Evolutionary conservation across 805 yeast species (phyloP).

Genomic region (Blastobotrys robertii): DNA sequence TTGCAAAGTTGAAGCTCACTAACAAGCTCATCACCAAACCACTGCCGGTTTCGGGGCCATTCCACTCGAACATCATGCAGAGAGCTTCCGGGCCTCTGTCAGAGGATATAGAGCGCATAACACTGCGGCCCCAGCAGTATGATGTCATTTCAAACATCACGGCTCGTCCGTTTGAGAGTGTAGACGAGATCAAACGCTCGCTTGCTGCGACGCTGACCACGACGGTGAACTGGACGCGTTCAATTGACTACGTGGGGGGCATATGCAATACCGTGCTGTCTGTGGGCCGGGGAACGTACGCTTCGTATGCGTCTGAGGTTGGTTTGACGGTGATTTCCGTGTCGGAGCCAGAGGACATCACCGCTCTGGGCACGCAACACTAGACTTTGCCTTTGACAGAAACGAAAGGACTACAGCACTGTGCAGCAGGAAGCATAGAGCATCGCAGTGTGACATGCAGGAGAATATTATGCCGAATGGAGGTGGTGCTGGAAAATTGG

Average conservation of each 20-base stretch:
- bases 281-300: no score
- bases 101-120: slow-evolving; percentile 13
- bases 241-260: background rate
- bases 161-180: slow-evolving; percentile 23
- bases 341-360: no score
- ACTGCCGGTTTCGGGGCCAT: slow-evolving; percentile 42
- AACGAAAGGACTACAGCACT: no score
- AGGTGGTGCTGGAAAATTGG: background rate
- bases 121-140: slow-evolving; percentile 16
- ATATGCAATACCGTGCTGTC: background rate
- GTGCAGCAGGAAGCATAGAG: no score
- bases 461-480: no score
- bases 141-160: slow-evolving; percentile 26
- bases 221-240: slow-evolving; percentile 25
- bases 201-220: slow-evolving; percentile 20
- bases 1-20: slow-evolving; percentile 17
- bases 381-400: no score
- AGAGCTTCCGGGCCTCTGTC: slow-evolving; percentile 31
- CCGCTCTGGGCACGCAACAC: no score
- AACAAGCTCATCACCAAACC: slow-evolving; percentile 21
- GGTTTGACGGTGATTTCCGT: no score
- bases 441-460: no score
- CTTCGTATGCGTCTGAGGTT: no score
- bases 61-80: slow-evolving; percentile 35
- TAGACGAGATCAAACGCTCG: slow-evolving; percentile 20